Evolutionary conservation across 495 filamentous ascomycete genomes (phyloP).

Genomic region (Margaritispora aquatica): DNA sequence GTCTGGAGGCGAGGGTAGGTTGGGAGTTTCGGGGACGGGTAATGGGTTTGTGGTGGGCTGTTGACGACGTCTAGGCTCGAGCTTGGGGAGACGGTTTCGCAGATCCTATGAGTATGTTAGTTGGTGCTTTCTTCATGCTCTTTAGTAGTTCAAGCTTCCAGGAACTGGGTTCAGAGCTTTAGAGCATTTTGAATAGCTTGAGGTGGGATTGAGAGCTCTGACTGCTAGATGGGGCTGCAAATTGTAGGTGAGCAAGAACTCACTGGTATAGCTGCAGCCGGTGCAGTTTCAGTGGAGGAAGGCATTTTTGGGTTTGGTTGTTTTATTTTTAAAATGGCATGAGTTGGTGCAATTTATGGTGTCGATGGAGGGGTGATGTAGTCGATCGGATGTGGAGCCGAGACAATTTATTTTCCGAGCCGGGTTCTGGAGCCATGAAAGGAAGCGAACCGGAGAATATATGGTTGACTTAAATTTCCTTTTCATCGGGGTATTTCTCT

Average conservation of each 20-base stretch:
- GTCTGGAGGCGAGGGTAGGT: slow-evolving; percentile 63
- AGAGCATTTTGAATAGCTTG: too few relatives aligned
- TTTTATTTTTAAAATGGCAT: too few relatives aligned
- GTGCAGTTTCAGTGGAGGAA: too few relatives aligned
- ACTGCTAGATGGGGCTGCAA: too few relatives aligned
- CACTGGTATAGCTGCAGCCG: too few relatives aligned
- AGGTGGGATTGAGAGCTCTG: too few relatives aligned
- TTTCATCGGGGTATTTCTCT: too few relatives aligned
- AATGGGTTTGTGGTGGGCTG: slow-evolving; percentile 47
- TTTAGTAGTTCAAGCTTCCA: neutral
- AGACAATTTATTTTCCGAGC: neutral
- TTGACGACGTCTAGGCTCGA: slow-evolving; percentile 56
- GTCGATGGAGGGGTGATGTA: neutral
- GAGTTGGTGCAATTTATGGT: neutral
- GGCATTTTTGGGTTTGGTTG: too few relatives aligned
- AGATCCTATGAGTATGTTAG: slow-evolving; percentile 47
- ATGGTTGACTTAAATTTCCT: too few relatives aligned
- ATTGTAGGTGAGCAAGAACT: too few relatives aligned
- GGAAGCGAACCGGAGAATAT: too few relatives aligned
- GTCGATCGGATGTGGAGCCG: neutral
- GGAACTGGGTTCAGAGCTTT: too few relatives aligned
- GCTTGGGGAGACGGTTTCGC: slow-evolving; percentile 58
- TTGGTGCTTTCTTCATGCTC: slow-evolving; percentile 8
- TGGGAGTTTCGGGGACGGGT: slow-evolving; percentile 66
- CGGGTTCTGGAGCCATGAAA: neutral